Percentiles rank a stretch among this genome's conserved stretches.
Evolutionary conservation across 176 grass and related monocot species (phyloP).

Genomic region (Aegilops tauschii): DNA sequence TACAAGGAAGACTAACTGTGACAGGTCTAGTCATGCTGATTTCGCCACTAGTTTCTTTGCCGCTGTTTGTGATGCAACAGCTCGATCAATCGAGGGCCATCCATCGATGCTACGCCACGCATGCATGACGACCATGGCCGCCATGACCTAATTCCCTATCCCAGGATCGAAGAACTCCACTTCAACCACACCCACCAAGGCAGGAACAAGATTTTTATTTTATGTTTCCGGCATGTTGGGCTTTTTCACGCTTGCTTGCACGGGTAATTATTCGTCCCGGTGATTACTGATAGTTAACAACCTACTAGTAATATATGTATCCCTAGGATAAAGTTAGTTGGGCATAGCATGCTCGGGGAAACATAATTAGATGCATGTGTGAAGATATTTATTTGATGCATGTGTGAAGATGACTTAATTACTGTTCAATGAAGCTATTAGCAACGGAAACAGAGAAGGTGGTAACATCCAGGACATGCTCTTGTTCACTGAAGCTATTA

Average conservation of each 20-base stretch:
- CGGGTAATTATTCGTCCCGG: slow-evolving; percentile 21
- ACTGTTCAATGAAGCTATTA: no score
- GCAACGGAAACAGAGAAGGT: no score
- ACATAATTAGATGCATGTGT: neutral
- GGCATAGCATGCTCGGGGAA: neutral
- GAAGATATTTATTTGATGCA: neutral
- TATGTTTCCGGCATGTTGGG: neutral
- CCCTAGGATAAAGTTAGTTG: neutral
- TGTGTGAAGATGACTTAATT: neutral
- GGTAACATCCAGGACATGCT: no score
- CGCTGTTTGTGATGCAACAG: neutral
- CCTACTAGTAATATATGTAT: neutral
- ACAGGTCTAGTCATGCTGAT: neutral
- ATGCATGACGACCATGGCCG: slow-evolving; percentile 2
- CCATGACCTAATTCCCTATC: neutral
- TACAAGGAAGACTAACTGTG: neutral
- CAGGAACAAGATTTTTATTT: neutral
- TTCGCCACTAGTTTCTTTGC: neutral
- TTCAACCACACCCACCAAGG: slow-evolving; percentile 9
- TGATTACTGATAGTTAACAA: neutral
- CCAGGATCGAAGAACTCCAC: neutral
- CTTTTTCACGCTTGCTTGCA: slow-evolving; percentile 22
- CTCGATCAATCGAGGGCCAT: neutral
- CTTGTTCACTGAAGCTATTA: no score
- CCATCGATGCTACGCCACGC: neutral